These are phyloP conservation scores for Aspergillus cristatus DNA, from an alignment of 495 filamentous ascomycete genomes.

Conservation along the genomic window DNA sequence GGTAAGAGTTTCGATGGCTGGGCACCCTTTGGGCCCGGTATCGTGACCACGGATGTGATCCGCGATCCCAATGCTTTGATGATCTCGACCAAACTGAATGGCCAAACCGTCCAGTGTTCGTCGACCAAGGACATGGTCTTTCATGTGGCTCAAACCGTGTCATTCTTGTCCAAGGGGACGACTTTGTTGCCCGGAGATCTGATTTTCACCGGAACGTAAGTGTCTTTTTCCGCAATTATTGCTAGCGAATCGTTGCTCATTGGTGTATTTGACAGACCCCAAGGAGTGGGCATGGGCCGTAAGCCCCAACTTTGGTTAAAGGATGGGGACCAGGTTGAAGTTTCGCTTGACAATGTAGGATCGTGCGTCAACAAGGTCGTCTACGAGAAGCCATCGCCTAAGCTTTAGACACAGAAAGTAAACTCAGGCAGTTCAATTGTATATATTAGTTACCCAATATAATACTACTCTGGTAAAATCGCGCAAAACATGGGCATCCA, in stretches of 20 bases:
- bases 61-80: conserved; percentile 57
- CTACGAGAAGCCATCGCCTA: conserved; percentile 47
- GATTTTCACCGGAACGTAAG: conserved; percentile 80
- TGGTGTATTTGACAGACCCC: conserved; percentile 37
- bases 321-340: conserved; percentile 71
- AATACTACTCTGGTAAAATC: no score
- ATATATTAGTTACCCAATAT: no score
- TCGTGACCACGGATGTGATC: conserved; percentile 59
- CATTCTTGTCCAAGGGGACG: conserved; percentile 67
- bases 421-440: no score
- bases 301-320: conserved; percentile 69
- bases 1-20: conserved; percentile 86
- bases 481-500: not conserved
- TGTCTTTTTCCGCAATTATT: conserved; percentile 7
- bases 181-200: conserved; percentile 72
- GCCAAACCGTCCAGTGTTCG: conserved; percentile 59
- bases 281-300: conserved; percentile 71
- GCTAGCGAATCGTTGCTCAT: no score
- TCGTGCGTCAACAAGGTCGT: conserved; percentile 64
- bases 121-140: conserved; percentile 80
- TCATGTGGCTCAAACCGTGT: conserved; percentile 60
- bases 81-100: conserved; percentile 65
- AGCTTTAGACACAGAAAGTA: conserved; percentile 25
- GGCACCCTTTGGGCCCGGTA: conserved; percentile 80
- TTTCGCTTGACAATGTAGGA: conserved; percentile 62